A percentile compares a stretch with the other conserved stretches of the same genome.
These are phyloP conservation scores for Zymoseptoria tritici DNA, from an alignment of 2,329 filamentous ascomycete genomes.

Conservation along the genomic window DNA sequence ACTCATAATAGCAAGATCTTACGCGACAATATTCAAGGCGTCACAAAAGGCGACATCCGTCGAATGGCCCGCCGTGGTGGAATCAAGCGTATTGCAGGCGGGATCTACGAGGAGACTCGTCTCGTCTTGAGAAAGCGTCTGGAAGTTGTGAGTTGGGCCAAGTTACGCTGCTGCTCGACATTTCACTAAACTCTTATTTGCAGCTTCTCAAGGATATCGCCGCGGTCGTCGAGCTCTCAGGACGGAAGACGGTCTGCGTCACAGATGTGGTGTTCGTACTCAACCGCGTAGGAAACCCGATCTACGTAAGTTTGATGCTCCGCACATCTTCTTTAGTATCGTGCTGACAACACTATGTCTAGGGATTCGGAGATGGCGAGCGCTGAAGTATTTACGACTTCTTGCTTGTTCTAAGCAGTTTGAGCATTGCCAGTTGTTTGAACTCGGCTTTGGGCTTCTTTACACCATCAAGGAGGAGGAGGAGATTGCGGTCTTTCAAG, in stretches of 20 bases:
- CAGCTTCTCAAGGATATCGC: slow-evolving; percentile 21
- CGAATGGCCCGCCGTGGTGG: slow-evolving; percentile 68
- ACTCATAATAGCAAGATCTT: slow-evolving; percentile 74
- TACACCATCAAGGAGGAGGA: neutral
- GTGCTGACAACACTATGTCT: neutral
- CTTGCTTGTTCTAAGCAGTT: neutral
- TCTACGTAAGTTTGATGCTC: slow-evolving; percentile 5
- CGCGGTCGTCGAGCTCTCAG: slow-evolving; percentile 17
- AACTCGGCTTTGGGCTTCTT: neutral
- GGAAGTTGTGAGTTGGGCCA: slow-evolving; percentile 44
- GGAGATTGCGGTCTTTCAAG: neutral
- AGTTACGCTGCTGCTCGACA: neutral
- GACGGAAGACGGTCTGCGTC: slow-evolving; percentile 54
- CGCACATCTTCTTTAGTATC: neutral
- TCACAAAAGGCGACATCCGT: slow-evolving; percentile 66
- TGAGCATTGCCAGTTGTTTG: neutral
- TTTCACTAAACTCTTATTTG: neutral
- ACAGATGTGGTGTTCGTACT: slow-evolving; percentile 53
- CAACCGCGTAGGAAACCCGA: slow-evolving; percentile 9
- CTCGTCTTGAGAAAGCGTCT: slow-evolving; percentile 48
- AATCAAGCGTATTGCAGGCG: slow-evolving; percentile 62
- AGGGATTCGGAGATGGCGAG: neutral
- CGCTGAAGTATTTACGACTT: neutral
- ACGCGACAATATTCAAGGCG: slow-evolving; percentile 97
- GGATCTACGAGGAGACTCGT: slow-evolving; percentile 58